These are phyloP conservation scores for Lophiotrema nucula DNA, from an alignment of 495 filamentous ascomycete species.

Conservation along the genomic window DNA sequence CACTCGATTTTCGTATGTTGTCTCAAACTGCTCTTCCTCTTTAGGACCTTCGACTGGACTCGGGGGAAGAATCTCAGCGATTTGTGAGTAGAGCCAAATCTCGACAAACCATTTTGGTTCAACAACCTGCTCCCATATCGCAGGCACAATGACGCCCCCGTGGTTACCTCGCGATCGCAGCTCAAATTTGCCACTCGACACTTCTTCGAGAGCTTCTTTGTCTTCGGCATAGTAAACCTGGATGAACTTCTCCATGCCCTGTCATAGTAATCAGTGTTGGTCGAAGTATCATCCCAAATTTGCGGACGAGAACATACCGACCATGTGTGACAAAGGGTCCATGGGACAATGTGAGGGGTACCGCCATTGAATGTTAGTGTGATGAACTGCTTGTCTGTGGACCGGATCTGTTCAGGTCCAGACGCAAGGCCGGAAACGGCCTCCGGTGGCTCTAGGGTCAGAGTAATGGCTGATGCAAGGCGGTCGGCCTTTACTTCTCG, in stretches of 20 bases:
- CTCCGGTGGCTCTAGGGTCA: too few relatives aligned
- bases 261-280: too few relatives aligned
- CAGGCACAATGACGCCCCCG: background rate
- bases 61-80: background rate
- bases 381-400: background rate
- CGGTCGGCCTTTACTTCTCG: too few relatives aligned
- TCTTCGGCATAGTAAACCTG: background rate
- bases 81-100: background rate
- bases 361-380: background rate
- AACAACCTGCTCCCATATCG: constrained; percentile 1
- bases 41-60: background rate
- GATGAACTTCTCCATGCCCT: background rate
- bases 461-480: too few relatives aligned
- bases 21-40: background rate
- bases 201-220: background rate
- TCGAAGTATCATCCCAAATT: too few relatives aligned
- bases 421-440: too few relatives aligned
- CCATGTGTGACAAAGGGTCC: background rate
- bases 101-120: background rate
- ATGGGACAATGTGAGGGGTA: background rate
- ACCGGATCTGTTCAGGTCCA: too few relatives aligned
- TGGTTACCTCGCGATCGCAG: background rate
- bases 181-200: background rate
- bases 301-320: background rate
- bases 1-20: background rate